Percentiles rank a stretch among this genome's conserved stretches.
Conservation (phyloP, 805 yeast genomes). For the Metschnikowia colocasiae region DNA sequence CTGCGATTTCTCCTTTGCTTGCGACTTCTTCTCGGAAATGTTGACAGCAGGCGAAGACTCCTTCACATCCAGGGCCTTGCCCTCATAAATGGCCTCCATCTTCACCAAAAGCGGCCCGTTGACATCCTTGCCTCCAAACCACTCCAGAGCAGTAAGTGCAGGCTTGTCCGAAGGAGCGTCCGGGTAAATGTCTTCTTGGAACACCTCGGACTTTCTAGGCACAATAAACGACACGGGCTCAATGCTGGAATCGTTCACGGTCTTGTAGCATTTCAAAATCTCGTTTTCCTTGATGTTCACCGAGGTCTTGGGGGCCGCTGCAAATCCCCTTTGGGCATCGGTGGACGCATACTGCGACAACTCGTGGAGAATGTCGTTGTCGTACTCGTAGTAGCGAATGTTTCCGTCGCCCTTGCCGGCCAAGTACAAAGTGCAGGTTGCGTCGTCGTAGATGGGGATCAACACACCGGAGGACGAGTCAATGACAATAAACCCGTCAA, state of each 20-base stretch:
- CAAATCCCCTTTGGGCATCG: slow-evolving; percentile 95
- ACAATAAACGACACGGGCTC: slow-evolving; percentile 93
- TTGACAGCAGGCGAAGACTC: slow-evolving; percentile 36
- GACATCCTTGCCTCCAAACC: slow-evolving; percentile 73
- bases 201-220: slow-evolving; percentile 90
- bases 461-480: slow-evolving; percentile 92
- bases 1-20: slow-evolving; percentile 10
- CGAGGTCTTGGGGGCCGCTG: slow-evolving; percentile 78
- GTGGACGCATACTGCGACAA: slow-evolving; percentile 86
- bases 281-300: slow-evolving; percentile 83
- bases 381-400: slow-evolving; percentile 88
- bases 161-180: slow-evolving; percentile 81
- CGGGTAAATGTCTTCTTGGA: slow-evolving; percentile 90
- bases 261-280: slow-evolving; percentile 75
- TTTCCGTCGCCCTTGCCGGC: slow-evolving; percentile 99
- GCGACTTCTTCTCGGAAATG: slow-evolving; percentile 23
- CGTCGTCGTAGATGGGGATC: slow-evolving; percentile 85
- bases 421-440: slow-evolving; percentile 73
- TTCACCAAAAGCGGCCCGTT: slow-evolving; percentile 77
- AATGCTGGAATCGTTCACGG: slow-evolving; percentile 76
- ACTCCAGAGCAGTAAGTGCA: slow-evolving; percentile 75
- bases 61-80: slow-evolving; percentile 50
- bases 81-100: slow-evolving; percentile 78
- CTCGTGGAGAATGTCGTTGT: slow-evolving; percentile 75
- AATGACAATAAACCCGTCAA: slow-evolving; percentile 81